Base-by-base conservation (phyloP, 805 yeast species). In the Hanseniaspora guilliermondii region DNA sequence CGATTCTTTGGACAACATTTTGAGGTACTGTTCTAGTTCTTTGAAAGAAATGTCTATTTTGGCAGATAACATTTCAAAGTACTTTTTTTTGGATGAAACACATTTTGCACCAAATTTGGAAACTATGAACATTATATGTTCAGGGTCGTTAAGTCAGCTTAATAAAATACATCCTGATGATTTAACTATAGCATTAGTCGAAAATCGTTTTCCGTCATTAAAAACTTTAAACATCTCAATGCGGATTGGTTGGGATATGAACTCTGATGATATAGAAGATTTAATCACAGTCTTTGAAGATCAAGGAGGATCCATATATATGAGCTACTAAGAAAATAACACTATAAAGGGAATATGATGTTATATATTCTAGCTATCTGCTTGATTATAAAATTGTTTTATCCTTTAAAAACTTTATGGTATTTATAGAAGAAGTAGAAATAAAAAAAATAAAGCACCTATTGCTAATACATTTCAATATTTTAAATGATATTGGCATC, bases 91-190 rank as follows among this genome's bases (percentile, higher is more conserved):
- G 27, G 82, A 77, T 24, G 75, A 76, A 30, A 61, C 72, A 50
- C 64, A 75, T 42, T 63, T 70, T 36, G 49, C 66, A 55, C 67
- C 76, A 32, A 86, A 87, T 1, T 68, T 91, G 57, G 73, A 72
- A 52, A 75, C 79, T 1, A 66, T 93, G 36, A 78, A 79, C 62
- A 74, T 93, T 25, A 91, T 86, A 56, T 83, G 95, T 46, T 82
- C 94, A 57, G 97, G 97, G 1, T 79, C 83, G 70, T 68, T 85
- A 56, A 97, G 97, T 1, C 86, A 89, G 56, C 76, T 87, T 2
- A 77, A 82, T 24, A 87, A 87, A 62, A 70, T 93, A 35, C 87
- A 86, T 61, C 96, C 97, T 0, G 84, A 87, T 60, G 97, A 91
- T 65, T 71, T 93, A 56, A 85, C 93, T 0, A 75, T 88, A 47